Percentiles rank a stretch among this genome's conserved stretches.
Conservation (phyloP, 2,329 filamentous ascomycete species). For the Pseudopyricularia javanii region DNA sequence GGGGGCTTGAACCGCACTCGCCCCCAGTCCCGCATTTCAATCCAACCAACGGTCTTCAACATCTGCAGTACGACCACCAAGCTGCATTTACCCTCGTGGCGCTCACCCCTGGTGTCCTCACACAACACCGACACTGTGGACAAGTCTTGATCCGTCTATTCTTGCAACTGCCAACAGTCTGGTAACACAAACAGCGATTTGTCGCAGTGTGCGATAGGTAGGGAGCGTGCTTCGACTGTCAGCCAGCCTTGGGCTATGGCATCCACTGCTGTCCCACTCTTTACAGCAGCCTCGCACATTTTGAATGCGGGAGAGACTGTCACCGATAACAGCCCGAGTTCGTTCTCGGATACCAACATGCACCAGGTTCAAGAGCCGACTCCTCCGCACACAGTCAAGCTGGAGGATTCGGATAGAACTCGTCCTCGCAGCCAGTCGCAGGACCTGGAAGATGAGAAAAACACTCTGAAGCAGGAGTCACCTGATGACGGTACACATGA, state of each 20-base stretch:
- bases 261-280: not conserved
- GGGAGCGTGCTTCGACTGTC: not conserved
- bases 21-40: too few relatives aligned
- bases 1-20: too few relatives aligned
- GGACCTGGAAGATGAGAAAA: constrained; percentile 25
- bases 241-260: not conserved
- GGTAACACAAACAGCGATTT: not conserved
- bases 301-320: not conserved
- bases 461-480: constrained; percentile 21
- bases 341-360: constrained; percentile 22
- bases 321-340: not conserved
- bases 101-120: too few relatives aligned
- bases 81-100: not conserved
- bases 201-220: not conserved
- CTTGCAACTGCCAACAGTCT: not conserved
- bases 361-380: constrained; percentile 27
- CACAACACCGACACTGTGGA: not conserved
- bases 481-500: constrained; percentile 23
- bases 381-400: constrained; percentile 25
- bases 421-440: constrained; percentile 28
- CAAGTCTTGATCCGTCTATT: not conserved
- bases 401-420: constrained; percentile 25
- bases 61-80: not conserved
- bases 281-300: not conserved
- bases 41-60: not conserved